A percentile compares a stretch with the other conserved stretches of the same genome.
Conservation (phyloP, 768 basidiomycete genomes). For the Boletus patriciae region DNA sequence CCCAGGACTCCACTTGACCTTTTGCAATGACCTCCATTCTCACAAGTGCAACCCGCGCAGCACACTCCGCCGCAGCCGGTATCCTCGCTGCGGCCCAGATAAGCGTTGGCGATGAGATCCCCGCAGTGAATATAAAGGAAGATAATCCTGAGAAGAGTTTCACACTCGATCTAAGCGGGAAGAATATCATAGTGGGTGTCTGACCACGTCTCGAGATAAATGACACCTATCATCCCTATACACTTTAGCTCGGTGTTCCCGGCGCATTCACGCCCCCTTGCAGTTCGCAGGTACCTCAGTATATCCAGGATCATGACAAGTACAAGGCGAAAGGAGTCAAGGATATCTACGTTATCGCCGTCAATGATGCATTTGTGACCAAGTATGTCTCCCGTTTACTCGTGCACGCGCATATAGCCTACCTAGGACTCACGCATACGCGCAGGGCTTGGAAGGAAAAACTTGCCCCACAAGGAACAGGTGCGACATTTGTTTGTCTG, state of each 20-base stretch:
- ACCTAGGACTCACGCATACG: background rate
- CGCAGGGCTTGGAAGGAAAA: constrained; percentile 66
- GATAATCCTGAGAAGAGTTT: constrained; percentile 44
- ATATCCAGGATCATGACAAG: constrained; percentile 62
- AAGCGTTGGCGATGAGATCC: constrained; percentile 40
- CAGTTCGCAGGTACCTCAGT: constrained; percentile 60
- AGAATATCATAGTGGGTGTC: constrained; percentile 59
- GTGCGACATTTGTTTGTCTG: constrained; percentile 34
- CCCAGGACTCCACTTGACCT: background rate
- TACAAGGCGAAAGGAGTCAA: constrained; percentile 78
- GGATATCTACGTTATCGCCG: constrained; percentile 67
- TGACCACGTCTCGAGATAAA: background rate
- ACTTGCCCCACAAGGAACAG: constrained; percentile 55
- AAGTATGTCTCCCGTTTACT: constrained; percentile 31
- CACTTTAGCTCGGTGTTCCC: constrained; percentile 63
- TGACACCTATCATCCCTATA: background rate
- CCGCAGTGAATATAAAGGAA: constrained; percentile 57
- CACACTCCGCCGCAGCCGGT: constrained; percentile 54
- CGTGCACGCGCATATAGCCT: constrained; percentile 4
- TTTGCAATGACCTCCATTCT: constrained; percentile 49
- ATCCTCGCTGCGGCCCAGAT: constrained; percentile 51
- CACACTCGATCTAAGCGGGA: constrained; percentile 52
- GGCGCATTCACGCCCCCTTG: constrained; percentile 79
- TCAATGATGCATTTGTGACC: constrained; percentile 75
- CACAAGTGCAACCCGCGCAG: constrained; percentile 47